Evolutionary conservation across 768 basidiomycete genomes (phyloP), one percentile per base, ranked within the genome.

Genomic region (Mycena filopes): DNA sequence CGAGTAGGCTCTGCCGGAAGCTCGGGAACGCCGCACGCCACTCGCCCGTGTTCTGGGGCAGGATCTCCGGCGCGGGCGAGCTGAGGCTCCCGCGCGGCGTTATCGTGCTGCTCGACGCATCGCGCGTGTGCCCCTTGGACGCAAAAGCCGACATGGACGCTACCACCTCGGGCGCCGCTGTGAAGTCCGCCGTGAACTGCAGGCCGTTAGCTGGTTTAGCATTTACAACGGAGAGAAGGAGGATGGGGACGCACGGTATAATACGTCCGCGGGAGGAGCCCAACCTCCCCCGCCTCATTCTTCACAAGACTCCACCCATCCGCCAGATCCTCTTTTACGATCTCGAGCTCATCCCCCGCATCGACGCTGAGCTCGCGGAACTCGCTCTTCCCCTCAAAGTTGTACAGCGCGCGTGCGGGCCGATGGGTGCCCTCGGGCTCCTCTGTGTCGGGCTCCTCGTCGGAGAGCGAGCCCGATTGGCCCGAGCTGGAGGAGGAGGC

Each of bases 301-400:
- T 81, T 86, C 16, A 90, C 89, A 38, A 94, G 80, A 77, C 93
- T 93, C 93, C 93, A 94, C 7, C 92, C 93, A 67, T 93, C 91
- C 9, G 87, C 88, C 1, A 88, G 81, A 56, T 92, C 84, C 65
- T 92, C 90, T 66, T 86, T 89, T 53, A 95, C 71, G n/a, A 93
- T 79, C 50, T 89, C 86, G 23, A 95, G 74, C 65, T 84, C 83
- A 67, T 93, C 90, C 15, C 93, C 92, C 1, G 90, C 91, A 59
- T 82, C 80, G 20, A 93, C 86, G 9, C 74, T 80, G 25, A 94
- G 82, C 75, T 94, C 93, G 46, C 88, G 81, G 70, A 91, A 93
- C 70, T 93, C 90, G 0, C 84, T 77, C 74, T 92, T 90, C 43
- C 93, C 93, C 71, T 89, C 85, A 73, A 94, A 94, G 23, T 83